Conservation (phyloP, 2,329 filamentous ascomycete species). For the Cercospora sp. region DNA sequence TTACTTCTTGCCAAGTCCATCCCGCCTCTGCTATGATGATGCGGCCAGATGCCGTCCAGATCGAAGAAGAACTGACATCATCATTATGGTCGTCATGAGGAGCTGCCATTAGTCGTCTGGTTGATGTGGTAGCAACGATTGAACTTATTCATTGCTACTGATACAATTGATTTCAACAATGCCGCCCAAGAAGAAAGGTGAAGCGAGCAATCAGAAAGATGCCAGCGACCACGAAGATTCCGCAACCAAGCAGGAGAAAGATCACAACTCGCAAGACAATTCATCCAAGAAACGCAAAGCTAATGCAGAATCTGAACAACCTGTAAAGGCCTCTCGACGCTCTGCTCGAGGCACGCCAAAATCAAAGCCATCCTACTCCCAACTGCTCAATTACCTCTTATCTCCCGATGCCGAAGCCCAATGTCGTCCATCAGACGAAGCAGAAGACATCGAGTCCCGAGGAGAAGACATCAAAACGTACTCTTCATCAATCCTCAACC, state of each 20-base stretch:
- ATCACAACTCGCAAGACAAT: background rate
- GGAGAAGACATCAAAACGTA: conserved; percentile 37
- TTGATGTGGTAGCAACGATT: background rate
- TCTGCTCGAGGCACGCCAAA: conserved; percentile 34
- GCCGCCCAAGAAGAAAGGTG: background rate
- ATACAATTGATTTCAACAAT: background rate
- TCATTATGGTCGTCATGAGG: background rate
- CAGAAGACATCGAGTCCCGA: conserved; percentile 32
- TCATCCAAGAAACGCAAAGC: conserved; percentile 19
- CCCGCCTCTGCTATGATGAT: background rate
- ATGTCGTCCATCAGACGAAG: conserved; percentile 41
- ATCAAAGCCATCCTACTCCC: conserved; percentile 29
- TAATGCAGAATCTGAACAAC: conserved; percentile 32
- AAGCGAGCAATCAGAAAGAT: background rate
- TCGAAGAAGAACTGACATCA: background rate
- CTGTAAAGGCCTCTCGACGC: conserved; percentile 34
- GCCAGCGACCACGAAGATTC: background rate
- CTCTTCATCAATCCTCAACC: conserved; percentile 38
- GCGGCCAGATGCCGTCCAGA: background rate
- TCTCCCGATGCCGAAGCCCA: conserved; percentile 35
- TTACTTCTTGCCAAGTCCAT: background rate
- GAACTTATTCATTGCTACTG: background rate
- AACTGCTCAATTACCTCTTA: conserved; percentile 41
- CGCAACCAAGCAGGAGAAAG: background rate
- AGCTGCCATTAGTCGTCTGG: conserved; percentile 1